Evolutionary conservation across 2,329 filamentous ascomycete species (phyloP).

Genomic region (Aspergillus tanneri): DNA sequence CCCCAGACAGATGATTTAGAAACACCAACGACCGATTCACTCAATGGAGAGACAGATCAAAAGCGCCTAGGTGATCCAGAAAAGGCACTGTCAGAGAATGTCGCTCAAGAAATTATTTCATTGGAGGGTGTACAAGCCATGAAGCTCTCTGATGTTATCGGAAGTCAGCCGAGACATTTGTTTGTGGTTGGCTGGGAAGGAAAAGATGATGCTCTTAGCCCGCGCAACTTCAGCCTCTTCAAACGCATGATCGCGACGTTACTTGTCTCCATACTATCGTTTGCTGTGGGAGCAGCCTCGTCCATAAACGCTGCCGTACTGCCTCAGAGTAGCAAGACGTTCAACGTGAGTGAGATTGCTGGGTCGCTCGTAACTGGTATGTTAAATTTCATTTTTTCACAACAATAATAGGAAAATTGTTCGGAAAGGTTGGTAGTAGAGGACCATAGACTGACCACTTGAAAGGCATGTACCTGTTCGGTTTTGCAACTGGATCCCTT

Average conservation of each 20-base stretch:
- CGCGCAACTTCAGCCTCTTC: slow-evolving; percentile 38
- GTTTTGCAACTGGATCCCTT: slow-evolving; percentile 51
- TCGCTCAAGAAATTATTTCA: too few species aligned
- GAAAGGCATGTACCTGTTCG: slow-evolving; percentile 44
- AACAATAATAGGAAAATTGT: too few species aligned
- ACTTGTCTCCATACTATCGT: slow-evolving; percentile 49
- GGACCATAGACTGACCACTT: too few species aligned
- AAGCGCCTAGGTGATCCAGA: too few species aligned
- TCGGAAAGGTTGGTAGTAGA: too few species aligned
- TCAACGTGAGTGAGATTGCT: slow-evolving; percentile 52
- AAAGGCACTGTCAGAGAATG: too few species aligned
- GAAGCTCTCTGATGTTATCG: too few species aligned
- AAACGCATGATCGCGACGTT: slow-evolving; percentile 42
- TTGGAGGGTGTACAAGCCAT: too few species aligned
- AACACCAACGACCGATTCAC: too few species aligned
- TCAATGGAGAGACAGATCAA: too few species aligned
- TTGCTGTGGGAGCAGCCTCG: slow-evolving; percentile 53
- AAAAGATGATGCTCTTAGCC: slow-evolving; percentile 39
- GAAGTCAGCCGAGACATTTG: slow-evolving; percentile 12
- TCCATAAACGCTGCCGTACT: slow-evolving; percentile 55
- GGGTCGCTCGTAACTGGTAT: slow-evolving; percentile 49
- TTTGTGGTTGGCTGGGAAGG: slow-evolving; percentile 46
- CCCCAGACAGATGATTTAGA: too few species aligned
- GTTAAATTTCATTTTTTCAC: too few species aligned
- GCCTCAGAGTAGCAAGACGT: slow-evolving; percentile 45